Percentiles rank a stretch among this genome's conserved stretches.
These are phyloP conservation scores for Tricharina praecox DNA, from an alignment of 495 filamentous ascomycete species.

Conservation along the genomic window DNA sequence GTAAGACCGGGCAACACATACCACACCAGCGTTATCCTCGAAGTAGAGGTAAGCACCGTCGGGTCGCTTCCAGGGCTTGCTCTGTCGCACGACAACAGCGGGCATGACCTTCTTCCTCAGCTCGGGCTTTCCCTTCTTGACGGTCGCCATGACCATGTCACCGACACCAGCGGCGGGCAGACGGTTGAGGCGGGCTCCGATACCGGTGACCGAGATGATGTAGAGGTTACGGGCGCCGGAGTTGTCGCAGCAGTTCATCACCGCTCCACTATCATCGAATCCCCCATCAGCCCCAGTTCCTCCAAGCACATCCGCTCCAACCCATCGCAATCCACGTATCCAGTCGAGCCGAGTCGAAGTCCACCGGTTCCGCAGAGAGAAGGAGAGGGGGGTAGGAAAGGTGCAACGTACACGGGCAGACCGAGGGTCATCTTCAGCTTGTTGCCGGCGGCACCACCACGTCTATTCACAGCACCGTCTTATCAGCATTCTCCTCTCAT, in stretches of 20 bases:
- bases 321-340: conserved; percentile 4
- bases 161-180: conserved; percentile 94
- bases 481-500: conserved; percentile 7
- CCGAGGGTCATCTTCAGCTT: conserved; percentile 99
- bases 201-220: conserved; percentile 99
- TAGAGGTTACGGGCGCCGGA: conserved; percentile 97
- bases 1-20: conserved; percentile 36
- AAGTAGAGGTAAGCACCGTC: conserved; percentile 99
- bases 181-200: conserved; percentile 94
- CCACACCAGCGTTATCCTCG: conserved; percentile 98
- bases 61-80: conserved; percentile 95
- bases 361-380: too few species aligned
- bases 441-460: conserved; percentile 91
- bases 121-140: conserved; percentile 99
- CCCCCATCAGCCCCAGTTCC: not conserved
- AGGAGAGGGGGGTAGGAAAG: too few species aligned
- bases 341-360: too few species aligned
- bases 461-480: conserved; percentile 15
- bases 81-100: conserved; percentile 91
- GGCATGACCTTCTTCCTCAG: conserved; percentile 99
- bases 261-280: conserved; percentile 53
- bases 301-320: not conserved
- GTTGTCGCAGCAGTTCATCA: conserved; percentile 97
- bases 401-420: conserved; percentile 83
- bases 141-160: conserved; percentile 99